Conservation (phyloP, 1,284 basidiomycete species). For the Pyrrhoderma noxium region DNA sequence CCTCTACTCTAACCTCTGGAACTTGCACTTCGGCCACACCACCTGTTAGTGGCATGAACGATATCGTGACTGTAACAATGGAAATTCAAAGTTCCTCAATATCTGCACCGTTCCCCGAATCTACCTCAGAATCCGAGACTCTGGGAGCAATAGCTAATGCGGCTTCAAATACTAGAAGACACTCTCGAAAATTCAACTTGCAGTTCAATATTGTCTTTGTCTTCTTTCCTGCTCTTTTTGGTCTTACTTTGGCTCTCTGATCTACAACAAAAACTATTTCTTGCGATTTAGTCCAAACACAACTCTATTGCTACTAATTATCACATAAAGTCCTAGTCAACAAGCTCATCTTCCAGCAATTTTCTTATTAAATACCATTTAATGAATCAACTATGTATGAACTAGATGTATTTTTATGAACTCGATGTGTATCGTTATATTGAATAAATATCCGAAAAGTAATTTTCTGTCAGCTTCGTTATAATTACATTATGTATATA, state of each 20-base stretch:
- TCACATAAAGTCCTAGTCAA: too few relatives aligned
- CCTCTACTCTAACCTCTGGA: neutral
- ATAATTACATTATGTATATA: too few relatives aligned
- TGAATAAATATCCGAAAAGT: too few relatives aligned
- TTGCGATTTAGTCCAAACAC: too few relatives aligned
- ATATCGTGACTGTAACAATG: conserved; percentile 15
- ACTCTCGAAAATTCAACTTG: conserved; percentile 36
- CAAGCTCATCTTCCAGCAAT: too few relatives aligned
- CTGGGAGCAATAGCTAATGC: conserved; percentile 16
- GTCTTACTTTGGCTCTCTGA: conserved; percentile 41
- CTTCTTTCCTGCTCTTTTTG: conserved; percentile 50
- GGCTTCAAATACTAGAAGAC: conserved; percentile 22
- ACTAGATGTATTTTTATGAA: too few relatives aligned
- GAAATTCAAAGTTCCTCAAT: conserved; percentile 3
- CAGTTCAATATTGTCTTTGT: conserved; percentile 48
- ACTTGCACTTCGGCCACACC: conserved; percentile 4
- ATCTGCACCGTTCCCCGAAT: neutral
- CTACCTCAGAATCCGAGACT: neutral
- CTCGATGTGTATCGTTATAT: too few relatives aligned
- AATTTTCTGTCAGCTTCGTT: too few relatives aligned
- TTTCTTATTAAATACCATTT: too few relatives aligned
- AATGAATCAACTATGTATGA: too few relatives aligned
- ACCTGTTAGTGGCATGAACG: conserved; percentile 5
- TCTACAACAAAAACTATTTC: neutral
- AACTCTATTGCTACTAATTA: too few relatives aligned